A percentile compares a stretch with the other conserved stretches of the same genome.
These are phyloP conservation scores for Phytophthora capsici DNA, from an alignment of 352 stramenopile genomes.

Conservation along the genomic window DNA sequence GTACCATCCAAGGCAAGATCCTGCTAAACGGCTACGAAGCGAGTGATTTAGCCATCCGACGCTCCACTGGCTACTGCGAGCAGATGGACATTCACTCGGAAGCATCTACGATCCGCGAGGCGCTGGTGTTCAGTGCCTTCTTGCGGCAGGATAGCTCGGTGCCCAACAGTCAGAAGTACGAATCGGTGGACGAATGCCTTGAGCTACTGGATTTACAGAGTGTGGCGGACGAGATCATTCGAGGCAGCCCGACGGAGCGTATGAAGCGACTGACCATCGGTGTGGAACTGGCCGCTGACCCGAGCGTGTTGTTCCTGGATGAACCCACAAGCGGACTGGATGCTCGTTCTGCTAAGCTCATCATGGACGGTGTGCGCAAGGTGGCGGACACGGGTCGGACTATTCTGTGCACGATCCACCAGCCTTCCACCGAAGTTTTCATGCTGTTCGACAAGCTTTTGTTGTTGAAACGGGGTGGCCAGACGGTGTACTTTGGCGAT, in stretches of 20 bases:
- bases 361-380: slow-evolving; percentile 85
- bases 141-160: slow-evolving; percentile 53
- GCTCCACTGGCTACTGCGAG: slow-evolving; percentile 54
- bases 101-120: slow-evolving; percentile 85
- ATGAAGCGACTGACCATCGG: slow-evolving; percentile 59
- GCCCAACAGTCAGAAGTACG: slow-evolving; percentile 33
- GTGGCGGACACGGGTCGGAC: slow-evolving; percentile 67
- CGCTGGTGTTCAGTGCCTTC: slow-evolving; percentile 87
- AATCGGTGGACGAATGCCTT: slow-evolving; percentile 40
- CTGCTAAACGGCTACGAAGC: slow-evolving; percentile 47
- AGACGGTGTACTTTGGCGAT: slow-evolving; percentile 44
- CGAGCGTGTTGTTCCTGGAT: slow-evolving; percentile 80
- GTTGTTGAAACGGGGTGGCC: slow-evolving; percentile 61
- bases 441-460: slow-evolving; percentile 83
- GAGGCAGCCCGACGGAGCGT: slow-evolving; percentile 46
- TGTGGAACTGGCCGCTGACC: slow-evolving; percentile 75
- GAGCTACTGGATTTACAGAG: slow-evolving; percentile 77
- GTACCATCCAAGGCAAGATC: slow-evolving; percentile 66
- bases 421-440: slow-evolving; percentile 89
- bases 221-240: slow-evolving; percentile 71
- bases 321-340: slow-evolving; percentile 85
- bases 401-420: slow-evolving; percentile 92
- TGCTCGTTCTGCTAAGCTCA: slow-evolving; percentile 69
- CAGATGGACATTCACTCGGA: slow-evolving; percentile 90
- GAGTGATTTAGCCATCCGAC: slow-evolving; percentile 44